These are phyloP conservation scores for Dictyostelium firmibasis DNA, from an alignment of 78 protist species.

Conservation along the genomic window DNA sequence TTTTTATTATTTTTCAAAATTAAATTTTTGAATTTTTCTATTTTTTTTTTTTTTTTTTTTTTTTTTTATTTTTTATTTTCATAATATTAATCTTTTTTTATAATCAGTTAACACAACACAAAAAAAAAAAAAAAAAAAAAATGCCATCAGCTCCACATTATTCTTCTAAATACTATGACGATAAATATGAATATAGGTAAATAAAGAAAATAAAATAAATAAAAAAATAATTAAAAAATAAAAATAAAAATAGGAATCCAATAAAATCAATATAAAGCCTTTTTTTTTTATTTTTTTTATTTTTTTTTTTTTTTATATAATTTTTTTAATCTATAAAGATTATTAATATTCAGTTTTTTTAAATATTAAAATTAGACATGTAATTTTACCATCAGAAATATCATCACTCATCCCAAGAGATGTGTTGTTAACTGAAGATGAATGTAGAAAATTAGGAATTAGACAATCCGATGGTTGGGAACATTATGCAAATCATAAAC, in stretches of 20 bases:
- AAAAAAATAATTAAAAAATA: not conserved
- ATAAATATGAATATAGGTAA: conserved; percentile 85
- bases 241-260: not conserved
- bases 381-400: conserved; percentile 90
- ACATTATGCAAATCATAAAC: conserved; percentile 94
- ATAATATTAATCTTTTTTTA: not conserved
- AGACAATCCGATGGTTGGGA: conserved; percentile 95
- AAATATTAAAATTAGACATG: conserved; percentile 76
- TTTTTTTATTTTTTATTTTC: not conserved
- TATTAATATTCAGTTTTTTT: too few species aligned
- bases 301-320: not conserved
- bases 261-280: not conserved
- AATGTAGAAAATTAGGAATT: conserved; percentile 94
- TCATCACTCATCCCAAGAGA: conserved; percentile 76
- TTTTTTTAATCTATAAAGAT: too few species aligned
- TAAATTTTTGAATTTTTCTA: not conserved
- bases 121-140: not conserved
- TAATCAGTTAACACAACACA: not conserved
- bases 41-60: not conserved
- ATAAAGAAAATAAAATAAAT: not conserved
- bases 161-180: conserved; percentile 84
- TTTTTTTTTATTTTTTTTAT: not conserved
- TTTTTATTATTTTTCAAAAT: too few species aligned
- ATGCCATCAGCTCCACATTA: conserved; percentile 66
- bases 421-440: conserved; percentile 87